Evolutionary conservation across 176 grass and related monocot genomes (phyloP), one percentile per base, ranked within the genome.

Genomic region (Bothriochloa decipiens): DNA sequence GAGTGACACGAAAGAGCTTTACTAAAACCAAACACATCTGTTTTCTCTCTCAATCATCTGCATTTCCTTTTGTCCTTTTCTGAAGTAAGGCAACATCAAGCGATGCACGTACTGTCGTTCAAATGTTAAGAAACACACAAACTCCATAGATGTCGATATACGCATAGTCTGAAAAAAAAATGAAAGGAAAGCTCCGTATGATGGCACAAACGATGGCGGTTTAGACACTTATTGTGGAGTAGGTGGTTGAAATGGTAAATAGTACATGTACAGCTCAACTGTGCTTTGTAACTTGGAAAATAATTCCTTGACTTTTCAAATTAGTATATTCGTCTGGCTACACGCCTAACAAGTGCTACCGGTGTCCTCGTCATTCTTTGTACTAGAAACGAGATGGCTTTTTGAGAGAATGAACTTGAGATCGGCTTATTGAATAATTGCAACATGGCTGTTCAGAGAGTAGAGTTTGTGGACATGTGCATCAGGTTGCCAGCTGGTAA

Each of bases 401-500:
- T 14, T 7, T 28, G 7, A 47, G 42, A 28, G 41, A 73, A 28
- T 73, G 26, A 25, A 73, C 13, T 27, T 72, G 40, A 72, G 15
- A 72, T 42, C 6, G 6, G n/a, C n/a, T 58, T 71, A 11, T 36
- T 42, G 7, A 18, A 39, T 40, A 69, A 22, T 18, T 71, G 37
- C n/a, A 43, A 25, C 58, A 78, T 65, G 28, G 25, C 40, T 26
- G 27, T 80, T 33, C 63, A 22, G 20, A 70, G 26, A 35, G 26
- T 80, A 80, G 1, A 80, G 27, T 52, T 80, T 20, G 64, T 68
- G 66, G 46, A 68, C 40, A 52, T 74, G 17, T 17, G 11, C 27
- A 74, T 74, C 25, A 29, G 17, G 43, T 52, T 74, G 15, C 8
- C 26, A 74, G 45, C 45, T 20, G 72, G 49, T 74, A 52, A 47